Evolutionary conservation across 306 rosid species (phyloP).

Genomic region (Ceratonia siliqua): DNA sequence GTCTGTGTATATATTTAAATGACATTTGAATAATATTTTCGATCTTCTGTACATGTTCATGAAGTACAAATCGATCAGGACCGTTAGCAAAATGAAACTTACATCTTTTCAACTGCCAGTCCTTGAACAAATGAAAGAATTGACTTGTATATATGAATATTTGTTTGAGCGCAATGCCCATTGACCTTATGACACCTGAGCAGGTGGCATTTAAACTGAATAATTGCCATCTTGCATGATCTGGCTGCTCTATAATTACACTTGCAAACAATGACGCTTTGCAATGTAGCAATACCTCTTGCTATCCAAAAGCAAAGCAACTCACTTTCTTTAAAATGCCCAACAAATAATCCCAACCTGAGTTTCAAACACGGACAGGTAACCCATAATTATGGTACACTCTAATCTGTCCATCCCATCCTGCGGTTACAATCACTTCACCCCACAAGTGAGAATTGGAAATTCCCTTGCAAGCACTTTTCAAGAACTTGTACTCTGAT

Average conservation of each 20-base stretch:
- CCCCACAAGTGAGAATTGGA: constrained; percentile 79
- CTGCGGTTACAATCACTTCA: constrained; percentile 74
- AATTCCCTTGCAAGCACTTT: constrained; percentile 68
- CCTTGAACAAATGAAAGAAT: constrained; percentile 71
- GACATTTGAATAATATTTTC: constrained; percentile 31
- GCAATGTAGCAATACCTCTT: constrained; percentile 21
- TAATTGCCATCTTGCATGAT: constrained; percentile 18
- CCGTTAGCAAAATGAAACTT: constrained; percentile 38
- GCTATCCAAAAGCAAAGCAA: constrained; percentile 26
- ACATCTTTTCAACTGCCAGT: constrained; percentile 35
- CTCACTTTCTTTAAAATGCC: constrained; percentile 18
- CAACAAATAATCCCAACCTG: constrained; percentile 8
- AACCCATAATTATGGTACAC: constrained; percentile 76
- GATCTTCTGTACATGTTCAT: constrained; percentile 35
- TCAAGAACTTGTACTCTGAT: constrained; percentile 75
- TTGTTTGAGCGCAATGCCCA: constrained; percentile 37
- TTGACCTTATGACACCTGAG: background rate
- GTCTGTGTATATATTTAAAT: background rate
- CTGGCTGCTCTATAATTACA: constrained; percentile 33
- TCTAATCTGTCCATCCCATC: constrained; percentile 78
- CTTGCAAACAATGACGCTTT: constrained; percentile 29
- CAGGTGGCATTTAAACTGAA: constrained; percentile 31
- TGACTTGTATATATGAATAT: constrained; percentile 46
- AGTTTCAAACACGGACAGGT: constrained; percentile 54
- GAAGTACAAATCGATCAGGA: constrained; percentile 39